Conservation (phyloP, 352 stramenopile species). For the Phytophthora ramorum region DNA sequence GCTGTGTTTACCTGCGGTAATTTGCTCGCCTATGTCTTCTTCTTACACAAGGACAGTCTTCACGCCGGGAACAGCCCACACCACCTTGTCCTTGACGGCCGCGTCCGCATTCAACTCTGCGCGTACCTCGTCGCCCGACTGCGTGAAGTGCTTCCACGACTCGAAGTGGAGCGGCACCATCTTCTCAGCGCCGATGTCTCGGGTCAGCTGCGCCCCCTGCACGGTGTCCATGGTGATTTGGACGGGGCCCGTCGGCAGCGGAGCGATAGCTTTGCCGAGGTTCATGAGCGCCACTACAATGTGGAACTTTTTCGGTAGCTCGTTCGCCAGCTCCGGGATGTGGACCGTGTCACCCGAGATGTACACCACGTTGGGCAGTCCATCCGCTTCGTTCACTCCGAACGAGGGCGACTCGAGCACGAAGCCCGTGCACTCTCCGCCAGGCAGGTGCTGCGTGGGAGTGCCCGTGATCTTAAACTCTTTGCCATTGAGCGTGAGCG, state of each 20-base stretch:
- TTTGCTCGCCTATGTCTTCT: neutral
- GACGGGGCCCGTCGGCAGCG: slow-evolving; percentile 11
- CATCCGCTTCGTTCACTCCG: slow-evolving; percentile 28
- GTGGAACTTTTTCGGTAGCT: slow-evolving; percentile 39
- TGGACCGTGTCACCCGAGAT: slow-evolving; percentile 49
- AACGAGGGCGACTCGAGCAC: slow-evolving; percentile 45
- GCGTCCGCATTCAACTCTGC: slow-evolving; percentile 16
- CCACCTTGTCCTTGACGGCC: slow-evolving; percentile 33
- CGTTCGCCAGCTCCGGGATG: slow-evolving; percentile 34
- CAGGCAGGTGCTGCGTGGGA: slow-evolving; percentile 44
- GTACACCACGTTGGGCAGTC: slow-evolving; percentile 47
- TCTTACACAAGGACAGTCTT: slow-evolving; percentile 27
- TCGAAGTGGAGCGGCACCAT: slow-evolving; percentile 53
- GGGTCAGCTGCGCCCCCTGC: slow-evolving; percentile 31
- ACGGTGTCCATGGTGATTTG: slow-evolving; percentile 44
- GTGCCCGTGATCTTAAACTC: slow-evolving; percentile 51
- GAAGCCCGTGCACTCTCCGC: slow-evolving; percentile 45
- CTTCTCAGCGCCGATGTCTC: slow-evolving; percentile 35
- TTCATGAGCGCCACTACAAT: slow-evolving; percentile 47
- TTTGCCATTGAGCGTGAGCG: slow-evolving; percentile 37
- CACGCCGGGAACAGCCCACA: slow-evolving; percentile 26
- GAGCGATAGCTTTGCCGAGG: slow-evolving; percentile 34
- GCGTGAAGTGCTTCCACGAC: slow-evolving; percentile 50
- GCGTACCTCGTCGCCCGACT: slow-evolving; percentile 16
- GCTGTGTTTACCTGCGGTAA: no score